Percentiles rank a stretch among this genome's conserved stretches.
Evolutionary conservation across 2,329 filamentous ascomycete species (phyloP).

Genomic region (Setomelanomma holmii): DNA sequence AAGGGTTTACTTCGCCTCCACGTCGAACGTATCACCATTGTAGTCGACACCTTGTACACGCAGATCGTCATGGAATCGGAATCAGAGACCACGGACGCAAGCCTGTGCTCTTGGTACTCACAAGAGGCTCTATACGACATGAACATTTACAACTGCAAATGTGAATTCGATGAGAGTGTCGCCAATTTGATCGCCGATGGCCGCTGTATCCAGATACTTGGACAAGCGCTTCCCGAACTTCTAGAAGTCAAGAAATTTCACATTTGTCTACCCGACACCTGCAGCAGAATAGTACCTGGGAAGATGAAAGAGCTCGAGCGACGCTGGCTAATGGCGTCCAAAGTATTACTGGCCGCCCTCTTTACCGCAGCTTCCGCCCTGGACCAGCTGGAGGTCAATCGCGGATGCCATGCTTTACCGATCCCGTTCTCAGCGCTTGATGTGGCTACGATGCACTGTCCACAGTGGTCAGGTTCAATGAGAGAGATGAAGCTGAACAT

Average conservation of each 20-base stretch:
- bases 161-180: not conserved
- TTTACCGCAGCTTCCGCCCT: too few species aligned
- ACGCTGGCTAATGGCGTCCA: too few species aligned
- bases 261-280: too few species aligned
- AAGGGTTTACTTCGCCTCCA: not conserved
- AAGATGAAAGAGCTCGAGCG: too few species aligned
- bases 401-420: too few species aligned
- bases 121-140: not conserved
- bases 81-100: not conserved
- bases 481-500: too few species aligned
- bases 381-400: too few species aligned
- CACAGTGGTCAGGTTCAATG: too few species aligned
- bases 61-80: not conserved
- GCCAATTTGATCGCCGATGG: not conserved
- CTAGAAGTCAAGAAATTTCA: slow-evolving; percentile 1
- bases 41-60: not conserved
- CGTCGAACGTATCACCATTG: not conserved
- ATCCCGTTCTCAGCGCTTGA: too few species aligned
- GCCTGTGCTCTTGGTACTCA: not conserved
- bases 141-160: not conserved
- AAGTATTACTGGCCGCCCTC: too few species aligned
- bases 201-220: not conserved
- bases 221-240: not conserved
- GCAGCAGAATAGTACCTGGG: too few species aligned
- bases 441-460: too few species aligned